Percentiles rank a stretch among this genome's conserved stretches.
phyloP scores from a whole-genome alignment of 805 yeast genomes.

The Metschnikowia picachoensis region DNA sequence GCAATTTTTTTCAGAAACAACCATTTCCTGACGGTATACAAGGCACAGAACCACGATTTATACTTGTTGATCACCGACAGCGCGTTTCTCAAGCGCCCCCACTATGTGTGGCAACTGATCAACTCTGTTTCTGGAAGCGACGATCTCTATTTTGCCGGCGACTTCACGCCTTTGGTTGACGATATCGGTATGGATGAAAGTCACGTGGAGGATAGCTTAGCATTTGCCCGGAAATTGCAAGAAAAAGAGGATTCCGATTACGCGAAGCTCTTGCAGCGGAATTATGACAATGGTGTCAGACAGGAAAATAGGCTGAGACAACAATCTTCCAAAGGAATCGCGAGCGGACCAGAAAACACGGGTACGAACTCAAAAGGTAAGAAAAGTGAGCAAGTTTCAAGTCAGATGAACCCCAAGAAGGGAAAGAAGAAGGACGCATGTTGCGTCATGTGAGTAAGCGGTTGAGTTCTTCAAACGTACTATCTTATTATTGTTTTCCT shows the following conservation, averaged over 20 bases:
- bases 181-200: slow-evolving; percentile 11
- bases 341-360: no score
- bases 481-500: no score
- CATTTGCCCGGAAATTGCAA: slow-evolving; percentile 45
- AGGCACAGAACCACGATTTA: slow-evolving; percentile 44
- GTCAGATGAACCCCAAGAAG: no score
- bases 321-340: no score
- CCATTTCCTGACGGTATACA: slow-evolving; percentile 74
- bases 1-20: slow-evolving; percentile 84
- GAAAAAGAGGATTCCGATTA: slow-evolving; percentile 53
- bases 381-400: no score
- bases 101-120: slow-evolving; percentile 78
- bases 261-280: slow-evolving; percentile 44
- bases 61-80: slow-evolving; percentile 71
- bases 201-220: slow-evolving; percentile 17
- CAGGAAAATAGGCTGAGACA: no score
- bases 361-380: no score
- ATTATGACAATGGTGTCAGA: slow-evolving; percentile 15
- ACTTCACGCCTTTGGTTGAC: slow-evolving; percentile 47
- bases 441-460: not conserved
- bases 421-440: slow-evolving; percentile 1
- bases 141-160: slow-evolving; percentile 69
- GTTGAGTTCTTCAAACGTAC: not conserved
- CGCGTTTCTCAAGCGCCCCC: slow-evolving; percentile 45
- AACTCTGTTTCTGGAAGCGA: slow-evolving; percentile 61